phyloP scores from a whole-genome alignment of 169 alveolate species.

The Eimeria acervulina region DNA sequence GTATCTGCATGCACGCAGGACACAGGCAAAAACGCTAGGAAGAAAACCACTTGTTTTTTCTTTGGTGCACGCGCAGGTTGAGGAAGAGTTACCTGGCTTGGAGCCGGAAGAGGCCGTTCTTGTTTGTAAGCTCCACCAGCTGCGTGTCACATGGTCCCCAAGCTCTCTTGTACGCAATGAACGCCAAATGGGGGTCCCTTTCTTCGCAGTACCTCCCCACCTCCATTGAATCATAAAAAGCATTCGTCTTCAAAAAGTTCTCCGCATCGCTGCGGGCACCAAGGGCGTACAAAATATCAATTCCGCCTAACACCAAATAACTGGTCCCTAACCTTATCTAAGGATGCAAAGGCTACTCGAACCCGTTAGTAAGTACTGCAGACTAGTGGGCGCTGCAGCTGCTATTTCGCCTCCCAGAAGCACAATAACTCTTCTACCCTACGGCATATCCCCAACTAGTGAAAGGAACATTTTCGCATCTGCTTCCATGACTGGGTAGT shows the following conservation, averaged over 20 bases:
- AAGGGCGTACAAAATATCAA: background rate
- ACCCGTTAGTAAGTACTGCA: background rate
- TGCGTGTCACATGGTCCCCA: constrained; percentile 99
- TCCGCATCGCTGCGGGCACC: constrained; percentile 78
- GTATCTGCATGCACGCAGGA: constrained; percentile 87
- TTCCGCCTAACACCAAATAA: background rate
- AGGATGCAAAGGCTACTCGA: background rate
- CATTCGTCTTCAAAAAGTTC: constrained; percentile 96
- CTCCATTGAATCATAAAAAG: constrained; percentile 97
- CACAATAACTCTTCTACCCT: too few relatives aligned
- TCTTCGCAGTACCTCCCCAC: constrained; percentile 99
- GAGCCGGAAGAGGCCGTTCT: constrained; percentile 97
- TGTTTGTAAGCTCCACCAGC: constrained; percentile 97
- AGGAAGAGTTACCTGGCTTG: constrained; percentile 92
- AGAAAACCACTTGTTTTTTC: background rate
- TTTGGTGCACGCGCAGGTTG: background rate
- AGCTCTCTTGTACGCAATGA: constrained; percentile 98
- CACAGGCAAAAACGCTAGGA: background rate
- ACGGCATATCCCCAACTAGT: too few relatives aligned
- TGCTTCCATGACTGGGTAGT: background rate
- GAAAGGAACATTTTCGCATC: background rate
- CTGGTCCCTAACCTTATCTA: background rate
- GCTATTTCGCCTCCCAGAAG: background rate
- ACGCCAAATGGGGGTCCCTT: constrained; percentile 99
- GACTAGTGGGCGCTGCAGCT: background rate